phyloP scores from a whole-genome alignment of 768 basidiomycete species.

The Pulveroboletus sp. region DNA sequence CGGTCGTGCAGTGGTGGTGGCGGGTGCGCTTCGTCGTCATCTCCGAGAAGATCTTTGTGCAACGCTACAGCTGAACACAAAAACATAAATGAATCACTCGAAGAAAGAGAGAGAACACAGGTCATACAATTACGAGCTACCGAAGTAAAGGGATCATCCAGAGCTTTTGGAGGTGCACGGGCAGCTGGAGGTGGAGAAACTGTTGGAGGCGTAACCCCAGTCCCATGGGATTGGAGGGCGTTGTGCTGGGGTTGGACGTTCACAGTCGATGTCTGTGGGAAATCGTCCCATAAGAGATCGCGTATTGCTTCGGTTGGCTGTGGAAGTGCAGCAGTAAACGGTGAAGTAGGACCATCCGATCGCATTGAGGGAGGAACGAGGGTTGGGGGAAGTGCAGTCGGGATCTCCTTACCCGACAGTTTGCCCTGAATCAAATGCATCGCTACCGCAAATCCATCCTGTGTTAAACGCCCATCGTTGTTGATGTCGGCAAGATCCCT shows the following conservation, averaged over 20 bases:
- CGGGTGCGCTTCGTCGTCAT: slow-evolving; percentile 51
- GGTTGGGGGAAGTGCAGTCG: slow-evolving; percentile 59
- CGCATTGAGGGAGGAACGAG: slow-evolving; percentile 85
- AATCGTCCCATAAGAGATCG: slow-evolving; percentile 53
- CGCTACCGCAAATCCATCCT: slow-evolving; percentile 93
- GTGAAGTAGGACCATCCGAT: slow-evolving; percentile 26
- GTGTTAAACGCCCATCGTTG: slow-evolving; percentile 79
- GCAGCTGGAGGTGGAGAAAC: slow-evolving; percentile 27
- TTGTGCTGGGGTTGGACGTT: slow-evolving; percentile 31
- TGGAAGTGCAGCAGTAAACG: slow-evolving; percentile 36
- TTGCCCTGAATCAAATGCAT: slow-evolving; percentile 90
- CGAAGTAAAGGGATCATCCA: slow-evolving; percentile 50
- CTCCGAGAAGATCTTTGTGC: slow-evolving; percentile 60
- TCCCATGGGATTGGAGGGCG: slow-evolving; percentile 33
- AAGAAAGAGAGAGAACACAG: background rate
- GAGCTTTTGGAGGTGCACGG: slow-evolving; percentile 14
- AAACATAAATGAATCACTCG: slow-evolving; percentile 5
- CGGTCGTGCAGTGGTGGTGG: slow-evolving; percentile 60
- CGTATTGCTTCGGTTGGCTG: slow-evolving; percentile 38
- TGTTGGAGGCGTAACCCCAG: slow-evolving; percentile 29
- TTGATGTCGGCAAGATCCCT: slow-evolving; percentile 95
- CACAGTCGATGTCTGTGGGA: slow-evolving; percentile 38
- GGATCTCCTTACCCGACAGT: slow-evolving; percentile 74
- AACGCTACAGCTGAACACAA: slow-evolving; percentile 11
- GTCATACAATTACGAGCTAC: slow-evolving; percentile 23